Conservation (phyloP, 2,329 filamentous ascomycete species). For the Paraphoma chrysanthemicola region DNA sequence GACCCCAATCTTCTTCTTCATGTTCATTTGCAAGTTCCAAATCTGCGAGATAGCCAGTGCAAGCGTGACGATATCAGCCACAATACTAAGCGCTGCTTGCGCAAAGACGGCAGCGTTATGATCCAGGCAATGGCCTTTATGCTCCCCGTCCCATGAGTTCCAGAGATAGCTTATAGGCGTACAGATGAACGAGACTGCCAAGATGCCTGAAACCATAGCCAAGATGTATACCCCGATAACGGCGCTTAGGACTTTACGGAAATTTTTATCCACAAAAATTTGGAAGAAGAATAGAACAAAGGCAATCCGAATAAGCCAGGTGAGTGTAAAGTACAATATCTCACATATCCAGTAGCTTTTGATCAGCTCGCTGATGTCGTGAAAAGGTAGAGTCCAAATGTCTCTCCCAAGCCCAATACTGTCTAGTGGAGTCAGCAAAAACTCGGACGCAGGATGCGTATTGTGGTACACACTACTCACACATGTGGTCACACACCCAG, state of each 20-base stretch:
- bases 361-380: constrained; percentile 14
- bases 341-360: constrained; percentile 37
- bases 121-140: constrained; percentile 39
- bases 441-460: no score
- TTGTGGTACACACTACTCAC: no score
- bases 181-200: constrained; percentile 33
- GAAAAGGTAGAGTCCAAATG: constrained; percentile 54
- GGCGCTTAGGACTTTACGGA: constrained; percentile 14
- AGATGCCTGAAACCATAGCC: constrained; percentile 24
- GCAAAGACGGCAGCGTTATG: constrained; percentile 39
- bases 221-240: constrained; percentile 23
- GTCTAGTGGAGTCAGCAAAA: background rate
- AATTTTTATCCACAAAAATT: constrained; percentile 32
- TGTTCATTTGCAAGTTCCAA: constrained; percentile 31
- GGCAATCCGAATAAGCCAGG: background rate
- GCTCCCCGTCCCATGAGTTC: constrained; percentile 36
- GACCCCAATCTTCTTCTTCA: constrained; percentile 45
- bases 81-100: constrained; percentile 39
- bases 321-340: constrained; percentile 32
- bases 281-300: constrained; percentile 30
- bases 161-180: constrained; percentile 38
- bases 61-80: constrained; percentile 32
- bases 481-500: background rate
- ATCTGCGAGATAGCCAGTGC: constrained; percentile 41
- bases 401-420: constrained; percentile 56